Evolutionary conservation across 2,329 filamentous ascomycete species (phyloP).

Genomic region (Cytospora piceicola): DNA sequence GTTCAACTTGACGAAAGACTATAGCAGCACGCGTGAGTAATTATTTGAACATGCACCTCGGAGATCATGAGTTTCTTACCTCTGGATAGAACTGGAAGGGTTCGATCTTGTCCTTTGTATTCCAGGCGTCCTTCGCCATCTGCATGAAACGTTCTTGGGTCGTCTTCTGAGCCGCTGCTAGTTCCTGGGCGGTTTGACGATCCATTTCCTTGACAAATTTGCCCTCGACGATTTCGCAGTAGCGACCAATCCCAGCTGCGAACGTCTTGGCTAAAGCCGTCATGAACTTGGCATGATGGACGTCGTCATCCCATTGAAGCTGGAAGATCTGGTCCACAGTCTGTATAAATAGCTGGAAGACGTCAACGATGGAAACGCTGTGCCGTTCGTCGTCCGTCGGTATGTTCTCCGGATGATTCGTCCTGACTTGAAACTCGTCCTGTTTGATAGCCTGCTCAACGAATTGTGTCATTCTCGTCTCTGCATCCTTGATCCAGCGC

Average conservation of each 20-base stretch:
- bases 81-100: slow-evolving; percentile 96
- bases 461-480: slow-evolving; percentile 78
- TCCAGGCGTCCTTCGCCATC: slow-evolving; percentile 91
- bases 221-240: slow-evolving; percentile 89
- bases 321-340: slow-evolving; percentile 84
- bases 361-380: slow-evolving; percentile 89
- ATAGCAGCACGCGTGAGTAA: slow-evolving; percentile 2
- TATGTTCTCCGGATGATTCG: slow-evolving; percentile 63
- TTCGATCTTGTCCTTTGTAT: slow-evolving; percentile 87
- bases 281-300: slow-evolving; percentile 97
- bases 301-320: slow-evolving; percentile 89
- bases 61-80: slow-evolving; percentile 53
- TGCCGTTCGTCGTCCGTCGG: slow-evolving; percentile 82
- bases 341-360: slow-evolving; percentile 93
- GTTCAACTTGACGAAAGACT: slow-evolving; percentile 98
- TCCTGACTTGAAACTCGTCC: slow-evolving; percentile 80
- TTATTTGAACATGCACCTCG: not conserved
- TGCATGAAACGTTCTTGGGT: slow-evolving; percentile 93
- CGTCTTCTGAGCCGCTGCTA: slow-evolving; percentile 75
- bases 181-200: slow-evolving; percentile 82
- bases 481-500: slow-evolving; percentile 87
- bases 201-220: slow-evolving; percentile 93
- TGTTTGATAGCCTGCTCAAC: slow-evolving; percentile 91
- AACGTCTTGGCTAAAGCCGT: slow-evolving; percentile 87
- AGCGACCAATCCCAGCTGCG: slow-evolving; percentile 78